Percentiles rank a stretch among this genome's conserved stretches.
phyloP scores from a whole-genome alignment of 495 filamentous ascomycete species.

The Chaetomium cochliodes region DNA sequence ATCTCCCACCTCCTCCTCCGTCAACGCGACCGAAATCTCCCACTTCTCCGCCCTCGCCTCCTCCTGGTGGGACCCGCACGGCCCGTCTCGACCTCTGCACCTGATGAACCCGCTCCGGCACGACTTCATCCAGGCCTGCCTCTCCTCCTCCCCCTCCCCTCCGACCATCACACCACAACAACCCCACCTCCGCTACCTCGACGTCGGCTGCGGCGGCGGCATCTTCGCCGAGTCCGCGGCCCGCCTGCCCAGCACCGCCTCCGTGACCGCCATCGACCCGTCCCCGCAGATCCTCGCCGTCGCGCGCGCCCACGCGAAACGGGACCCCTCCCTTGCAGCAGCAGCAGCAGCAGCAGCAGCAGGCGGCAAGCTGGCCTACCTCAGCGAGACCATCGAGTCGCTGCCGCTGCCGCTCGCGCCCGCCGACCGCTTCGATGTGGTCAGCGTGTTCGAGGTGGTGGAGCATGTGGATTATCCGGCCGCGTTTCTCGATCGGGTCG shows the following conservation, averaged over 20 bases:
- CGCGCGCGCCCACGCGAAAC: conserved; percentile 68
- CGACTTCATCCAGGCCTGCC: conserved; percentile 79
- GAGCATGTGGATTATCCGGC: conserved; percentile 79
- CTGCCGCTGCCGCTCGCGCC: conserved; percentile 41
- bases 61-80: conserved; percentile 96
- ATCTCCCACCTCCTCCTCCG: conserved; percentile 50
- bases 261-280: conserved; percentile 83
- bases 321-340: conserved; percentile 62
- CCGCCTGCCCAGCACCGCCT: conserved; percentile 61
- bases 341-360: too few relatives aligned
- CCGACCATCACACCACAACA: conserved; percentile 7
- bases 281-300: conserved; percentile 73
- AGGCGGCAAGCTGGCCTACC: conserved; percentile 66
- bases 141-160: conserved; percentile 38
- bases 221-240: conserved; percentile 95
- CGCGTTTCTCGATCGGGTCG: conserved; percentile 64
- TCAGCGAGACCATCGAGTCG: conserved; percentile 68
- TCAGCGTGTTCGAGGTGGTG: conserved; percentile 89
- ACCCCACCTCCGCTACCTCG: conserved; percentile 65
- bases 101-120: conserved; percentile 98
- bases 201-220: conserved; percentile 93
- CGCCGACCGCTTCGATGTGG: conserved; percentile 61
- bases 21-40: conserved; percentile 82
- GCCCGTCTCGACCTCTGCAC: conserved; percentile 86
- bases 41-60: conserved; percentile 93